A percentile compares a stretch with the other conserved stretches of the same genome.
These are phyloP conservation scores for button mushroom (Agaricus bisporus) DNA, from an alignment of 768 basidiomycete species.

Conservation along the genomic window DNA sequence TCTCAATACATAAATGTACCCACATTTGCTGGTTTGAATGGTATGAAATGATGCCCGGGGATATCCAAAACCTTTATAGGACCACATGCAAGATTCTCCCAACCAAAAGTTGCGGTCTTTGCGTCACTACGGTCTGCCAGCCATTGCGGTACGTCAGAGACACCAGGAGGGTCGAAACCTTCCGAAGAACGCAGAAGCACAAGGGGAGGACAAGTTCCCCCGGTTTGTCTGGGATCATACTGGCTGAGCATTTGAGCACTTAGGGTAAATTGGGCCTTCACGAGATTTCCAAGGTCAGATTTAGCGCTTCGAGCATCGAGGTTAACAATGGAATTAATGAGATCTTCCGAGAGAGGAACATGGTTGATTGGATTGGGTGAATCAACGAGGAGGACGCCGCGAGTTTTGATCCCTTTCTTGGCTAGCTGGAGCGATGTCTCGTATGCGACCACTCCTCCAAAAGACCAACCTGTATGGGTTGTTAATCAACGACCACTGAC, in stretches of 20 bases:
- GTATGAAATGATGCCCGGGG: slow-evolving; percentile 61
- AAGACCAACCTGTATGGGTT: slow-evolving; percentile 59
- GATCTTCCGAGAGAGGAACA: slow-evolving; percentile 41
- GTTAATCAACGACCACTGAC: not conserved
- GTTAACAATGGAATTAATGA: slow-evolving; percentile 44
- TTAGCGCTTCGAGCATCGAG: slow-evolving; percentile 21
- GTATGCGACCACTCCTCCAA: slow-evolving; percentile 69
- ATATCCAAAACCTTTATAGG: slow-evolving; percentile 44
- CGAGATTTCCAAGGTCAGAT: slow-evolving; percentile 26
- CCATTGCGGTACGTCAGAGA: slow-evolving; percentile 42
- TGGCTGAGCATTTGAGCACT: slow-evolving; percentile 39
- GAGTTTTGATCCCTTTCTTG: slow-evolving; percentile 35
- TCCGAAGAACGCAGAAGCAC: slow-evolving; percentile 50
- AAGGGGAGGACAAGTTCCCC: slow-evolving; percentile 24
- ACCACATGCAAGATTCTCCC: slow-evolving; percentile 38
- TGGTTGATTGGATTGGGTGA: slow-evolving; percentile 52
- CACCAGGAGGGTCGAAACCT: slow-evolving; percentile 29
- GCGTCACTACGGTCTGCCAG: slow-evolving; percentile 39
- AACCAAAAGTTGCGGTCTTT: slow-evolving; percentile 28
- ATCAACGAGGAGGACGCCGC: slow-evolving; percentile 63
- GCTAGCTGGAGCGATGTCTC: slow-evolving; percentile 52
- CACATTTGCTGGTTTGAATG: slow-evolving; percentile 49
- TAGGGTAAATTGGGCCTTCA: slow-evolving; percentile 43
- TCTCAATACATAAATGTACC: slow-evolving; percentile 3
- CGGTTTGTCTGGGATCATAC: slow-evolving; percentile 32